Conservation (phyloP, 2,329 filamentous ascomycete genomes). For the Clarireedia monteithiana region DNA sequence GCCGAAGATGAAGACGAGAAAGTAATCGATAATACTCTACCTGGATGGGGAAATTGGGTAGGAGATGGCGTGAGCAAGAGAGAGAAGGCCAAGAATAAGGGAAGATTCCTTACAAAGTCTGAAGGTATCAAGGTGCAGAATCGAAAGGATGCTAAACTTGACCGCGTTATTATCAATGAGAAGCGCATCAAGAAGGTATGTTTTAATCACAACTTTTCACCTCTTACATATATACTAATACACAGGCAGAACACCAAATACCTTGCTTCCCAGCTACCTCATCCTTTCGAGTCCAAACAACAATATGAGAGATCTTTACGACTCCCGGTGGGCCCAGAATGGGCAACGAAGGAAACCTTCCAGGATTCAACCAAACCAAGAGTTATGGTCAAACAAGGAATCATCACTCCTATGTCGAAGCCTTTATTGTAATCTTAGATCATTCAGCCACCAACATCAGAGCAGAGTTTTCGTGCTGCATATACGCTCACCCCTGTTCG, state of each 20-base stretch:
- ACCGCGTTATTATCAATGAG: constrained; percentile 86
- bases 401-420: constrained; percentile 81
- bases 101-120: constrained; percentile 54
- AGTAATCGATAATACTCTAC: constrained; percentile 73
- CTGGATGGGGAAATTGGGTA: constrained; percentile 90
- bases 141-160: constrained; percentile 74
- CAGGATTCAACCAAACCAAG: constrained; percentile 84
- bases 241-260: constrained; percentile 70
- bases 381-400: constrained; percentile 82
- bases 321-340: constrained; percentile 85
- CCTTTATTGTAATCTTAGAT: constrained; percentile 37
- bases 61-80: constrained; percentile 72
- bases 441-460: neutral
- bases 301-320: constrained; percentile 88
- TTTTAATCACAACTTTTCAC: neutral
- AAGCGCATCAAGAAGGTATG: constrained; percentile 78
- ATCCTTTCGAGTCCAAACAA: constrained; percentile 77
- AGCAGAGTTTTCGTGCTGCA: no score
- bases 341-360: constrained; percentile 93
- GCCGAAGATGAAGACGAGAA: constrained; percentile 76
- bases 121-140: constrained; percentile 69
- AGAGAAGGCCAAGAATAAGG: constrained; percentile 55
- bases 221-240: neutral
- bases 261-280: constrained; percentile 73
- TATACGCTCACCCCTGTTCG: no score